Evolutionary conservation across 2,329 filamentous ascomycete species (phyloP), one percentile per base, ranked within the genome.

Genomic region (Cercospora zeina): DNA sequence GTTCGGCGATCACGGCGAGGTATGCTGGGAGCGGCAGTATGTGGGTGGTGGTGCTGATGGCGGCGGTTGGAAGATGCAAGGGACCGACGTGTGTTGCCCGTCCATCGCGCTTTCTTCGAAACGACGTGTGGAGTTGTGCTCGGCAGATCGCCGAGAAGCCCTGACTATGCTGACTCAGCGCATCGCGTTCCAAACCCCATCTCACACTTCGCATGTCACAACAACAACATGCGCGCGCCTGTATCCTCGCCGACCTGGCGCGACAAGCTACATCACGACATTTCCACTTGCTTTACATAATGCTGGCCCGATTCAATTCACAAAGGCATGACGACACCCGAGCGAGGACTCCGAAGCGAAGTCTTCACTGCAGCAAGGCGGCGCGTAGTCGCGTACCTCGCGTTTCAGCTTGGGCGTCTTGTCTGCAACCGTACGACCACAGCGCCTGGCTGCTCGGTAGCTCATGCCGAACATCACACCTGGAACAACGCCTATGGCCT

Each of bases 371-470:
- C 55, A 19, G 55, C 39, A 31, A 36, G 11, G 45, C 56, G 56
- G 55, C 24, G 24, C 24, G 55, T 58, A 58, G 56, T 42, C 24
- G 24, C 24, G 55, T 58, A 58, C n/a, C 34, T 60, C 21, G 34
- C 31, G 58, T 61, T 64, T 58, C 54, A 61, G 19, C 27, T 62
- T 31, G 49, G 16, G 14, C 33, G 37, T 53, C 54, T 31, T 54
- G 16, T 54, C 60, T 51, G 49, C 49, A 58, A 36, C 36, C 36
- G 30, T 47, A 58, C 60, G 60, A 19, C 54, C 45, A 27, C 45
- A 58, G 51, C 36, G 36, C 30, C 21, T 58, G 57, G 50, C 33
- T 53, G 14, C 30, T 58, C 55, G 55, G 39, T 11, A 31, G 4
- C 27, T 30, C 16, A 16, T 27, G 55, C 55, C 55, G 55, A 58